A percentile compares a stretch with the other conserved stretches of the same genome.
Evolutionary conservation across 2,329 filamentous ascomycete genomes (phyloP).

Genomic region (Phyllosticta paracitricarpa): DNA sequence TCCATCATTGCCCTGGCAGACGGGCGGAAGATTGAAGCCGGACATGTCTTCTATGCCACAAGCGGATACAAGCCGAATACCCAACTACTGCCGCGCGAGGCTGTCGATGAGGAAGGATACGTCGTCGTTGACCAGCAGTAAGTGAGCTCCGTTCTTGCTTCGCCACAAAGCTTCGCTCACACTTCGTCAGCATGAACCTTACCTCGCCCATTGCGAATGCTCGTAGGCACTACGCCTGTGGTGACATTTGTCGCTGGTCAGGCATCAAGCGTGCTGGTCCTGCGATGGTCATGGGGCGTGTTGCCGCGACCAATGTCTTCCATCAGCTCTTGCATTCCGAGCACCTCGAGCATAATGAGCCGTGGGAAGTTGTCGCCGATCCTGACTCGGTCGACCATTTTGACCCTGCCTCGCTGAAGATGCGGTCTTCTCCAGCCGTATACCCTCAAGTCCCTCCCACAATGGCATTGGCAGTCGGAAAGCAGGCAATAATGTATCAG

Average conservation of each 20-base stretch:
- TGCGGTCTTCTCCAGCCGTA: slow-evolving; percentile 17
- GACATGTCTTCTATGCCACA: slow-evolving; percentile 60
- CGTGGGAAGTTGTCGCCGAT: slow-evolving; percentile 3
- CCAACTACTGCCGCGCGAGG: slow-evolving; percentile 48
- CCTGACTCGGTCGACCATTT: slow-evolving; percentile 14
- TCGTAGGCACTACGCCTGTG: slow-evolving; percentile 55
- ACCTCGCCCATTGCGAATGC: slow-evolving; percentile 50
- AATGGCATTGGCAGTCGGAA: slow-evolving; percentile 63
- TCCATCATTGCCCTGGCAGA: slow-evolving; percentile 38
- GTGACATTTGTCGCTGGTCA: slow-evolving; percentile 61
- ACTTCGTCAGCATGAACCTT: slow-evolving; percentile 27
- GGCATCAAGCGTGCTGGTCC: slow-evolving; percentile 72
- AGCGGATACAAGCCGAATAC: slow-evolving; percentile 55
- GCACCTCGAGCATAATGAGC: not conserved
- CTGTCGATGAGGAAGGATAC: slow-evolving; percentile 54
- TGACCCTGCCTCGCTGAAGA: slow-evolving; percentile 4
- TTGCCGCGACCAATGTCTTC: slow-evolving; percentile 49
- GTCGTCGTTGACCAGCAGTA: slow-evolving; percentile 52
- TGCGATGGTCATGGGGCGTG: slow-evolving; percentile 64
- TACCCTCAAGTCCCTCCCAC: slow-evolving; percentile 45
- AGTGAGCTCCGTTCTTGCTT: slow-evolving; percentile 16
- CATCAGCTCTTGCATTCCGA: slow-evolving; percentile 27
- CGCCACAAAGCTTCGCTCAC: slow-evolving; percentile 1
- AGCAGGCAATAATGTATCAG: slow-evolving; percentile 55
- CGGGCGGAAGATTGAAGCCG: slow-evolving; percentile 43